These are phyloP conservation scores for Ophiostoma fasciatum DNA, from an alignment of 2,329 filamentous ascomycete genomes.

Conservation along the genomic window DNA sequence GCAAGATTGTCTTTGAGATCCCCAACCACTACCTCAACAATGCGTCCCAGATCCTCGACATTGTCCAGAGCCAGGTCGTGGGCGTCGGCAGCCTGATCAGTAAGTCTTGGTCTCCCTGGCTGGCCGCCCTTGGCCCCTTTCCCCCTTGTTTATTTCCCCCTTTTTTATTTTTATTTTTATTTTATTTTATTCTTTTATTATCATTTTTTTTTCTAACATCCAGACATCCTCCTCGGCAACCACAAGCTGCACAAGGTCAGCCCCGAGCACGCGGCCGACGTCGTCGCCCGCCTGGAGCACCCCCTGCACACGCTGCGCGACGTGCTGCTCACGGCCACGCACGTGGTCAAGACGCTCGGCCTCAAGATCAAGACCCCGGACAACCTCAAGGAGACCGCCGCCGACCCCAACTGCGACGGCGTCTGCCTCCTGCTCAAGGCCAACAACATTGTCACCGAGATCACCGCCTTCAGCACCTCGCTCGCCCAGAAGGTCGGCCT, in stretches of 20 bases:
- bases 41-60: slow-evolving; percentile 1
- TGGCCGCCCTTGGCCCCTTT: too few relatives aligned
- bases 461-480: neutral
- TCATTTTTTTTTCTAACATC: too few relatives aligned
- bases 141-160: too few relatives aligned
- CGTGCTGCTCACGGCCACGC: neutral
- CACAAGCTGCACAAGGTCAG: neutral
- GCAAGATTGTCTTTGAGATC: neutral
- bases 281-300: neutral
- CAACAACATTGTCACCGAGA: slow-evolving; percentile 2
- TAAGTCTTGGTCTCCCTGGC: too few relatives aligned
- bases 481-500: slow-evolving; percentile 2
- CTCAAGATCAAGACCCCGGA: neutral
- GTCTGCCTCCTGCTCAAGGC: slow-evolving; percentile 5
- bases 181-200: too few relatives aligned
- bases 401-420: slow-evolving; percentile 1
- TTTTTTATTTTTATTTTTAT: too few relatives aligned
- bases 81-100: neutral
- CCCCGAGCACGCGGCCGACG: neutral
- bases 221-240: neutral
- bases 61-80: neutral
- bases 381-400: neutral
- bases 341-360: neutral
- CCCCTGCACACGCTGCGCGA: neutral
- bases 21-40: slow-evolving; percentile 1